phyloP scores from a whole-genome alignment of 331 rosid genomes.

The Dryas integrifolia region DNA sequence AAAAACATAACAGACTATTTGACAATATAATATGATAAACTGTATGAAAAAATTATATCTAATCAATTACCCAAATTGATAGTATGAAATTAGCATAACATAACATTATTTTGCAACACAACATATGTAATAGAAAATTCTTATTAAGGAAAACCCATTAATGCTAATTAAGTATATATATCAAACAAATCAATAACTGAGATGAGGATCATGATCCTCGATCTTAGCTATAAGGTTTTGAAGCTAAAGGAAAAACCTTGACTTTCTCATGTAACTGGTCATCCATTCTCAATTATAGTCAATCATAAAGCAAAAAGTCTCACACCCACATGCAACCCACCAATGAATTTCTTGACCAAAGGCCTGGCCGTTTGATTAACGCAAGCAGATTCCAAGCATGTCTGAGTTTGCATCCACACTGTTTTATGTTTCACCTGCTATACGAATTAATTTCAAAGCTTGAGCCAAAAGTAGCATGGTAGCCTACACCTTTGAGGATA shows the following conservation, averaged over 20 bases:
- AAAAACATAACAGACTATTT: no score
- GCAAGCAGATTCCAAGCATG: constrained; percentile 22
- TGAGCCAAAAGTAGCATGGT: constrained; percentile 13
- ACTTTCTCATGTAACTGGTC: constrained; percentile 12
- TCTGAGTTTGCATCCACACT: constrained; percentile 18
- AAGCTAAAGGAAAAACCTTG: constrained; percentile 12
- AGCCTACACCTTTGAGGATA: constrained; percentile 13
- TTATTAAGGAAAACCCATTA: neutral
- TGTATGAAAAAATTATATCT: no score
- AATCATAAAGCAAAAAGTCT: constrained; percentile 34
- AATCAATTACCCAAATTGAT: no score
- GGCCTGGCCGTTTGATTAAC: constrained; percentile 15
- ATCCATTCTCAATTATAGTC: constrained; percentile 33
- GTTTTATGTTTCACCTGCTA: constrained; percentile 25
- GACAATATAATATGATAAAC: no score
- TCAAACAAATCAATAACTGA: neutral
- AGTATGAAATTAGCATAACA: no score
- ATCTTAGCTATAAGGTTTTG: neutral
- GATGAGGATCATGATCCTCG: neutral
- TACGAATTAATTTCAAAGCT: constrained; percentile 41
- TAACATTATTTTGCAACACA: no score
- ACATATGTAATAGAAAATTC: no score
- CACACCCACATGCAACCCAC: constrained; percentile 53
- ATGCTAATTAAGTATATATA: neutral
- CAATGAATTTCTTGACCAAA: constrained; percentile 33